Base-by-base conservation (phyloP, 352 stramenopile genomes). In the Phytophthora gonapodyides region DNA sequence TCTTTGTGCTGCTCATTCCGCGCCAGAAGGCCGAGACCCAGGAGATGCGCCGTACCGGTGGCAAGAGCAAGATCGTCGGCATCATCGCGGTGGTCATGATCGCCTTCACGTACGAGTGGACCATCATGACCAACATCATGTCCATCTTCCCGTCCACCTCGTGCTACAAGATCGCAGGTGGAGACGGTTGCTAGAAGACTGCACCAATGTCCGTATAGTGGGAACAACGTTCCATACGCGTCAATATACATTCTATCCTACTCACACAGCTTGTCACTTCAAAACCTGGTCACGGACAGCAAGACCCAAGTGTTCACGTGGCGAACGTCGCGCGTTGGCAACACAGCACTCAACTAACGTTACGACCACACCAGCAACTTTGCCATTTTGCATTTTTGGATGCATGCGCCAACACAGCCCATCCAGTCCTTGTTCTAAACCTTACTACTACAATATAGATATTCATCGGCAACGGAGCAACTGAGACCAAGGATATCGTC, bases 51-150 rank as follows among this genome's bases (percentile, higher is more conserved):
- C 71, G 61, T n/a, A 63, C 12, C 5, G 72, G 75, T 5, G 64
- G 63, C 21, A 71, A 67, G 43, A 80, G 60, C 54, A 83, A 78
- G 51, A 11, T 72, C 15, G 51, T 79, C 33, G 76, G 67, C 15
- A 51, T 73, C 48, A 44, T 78, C 13, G 79, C 65, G 2, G 70
- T 85, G 6, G 17, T 77, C 41, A 47, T 78, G 3, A 41, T 79
- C 34, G 51, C 62, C 31, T 82, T 79, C 61, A 67, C 73, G n/a
- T 79, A 81, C 41, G 49, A 68, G 9, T 85, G 76, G 73, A 77
- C 73, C 17, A 67, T 82, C 38, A 71, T 81, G 56, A 85, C 73
- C 46, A 85, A 82, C 63, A 45, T 79, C 62, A 82, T 85, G 71
- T 72, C 64, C 21, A 81, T 85, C 52, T 79, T 67, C 51, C 69